Percentiles rank a stretch among this genome's conserved stretches.
These are phyloP conservation scores for Dioscorea alata DNA, from an alignment of 106 monocot genomes.

Conservation along the genomic window DNA sequence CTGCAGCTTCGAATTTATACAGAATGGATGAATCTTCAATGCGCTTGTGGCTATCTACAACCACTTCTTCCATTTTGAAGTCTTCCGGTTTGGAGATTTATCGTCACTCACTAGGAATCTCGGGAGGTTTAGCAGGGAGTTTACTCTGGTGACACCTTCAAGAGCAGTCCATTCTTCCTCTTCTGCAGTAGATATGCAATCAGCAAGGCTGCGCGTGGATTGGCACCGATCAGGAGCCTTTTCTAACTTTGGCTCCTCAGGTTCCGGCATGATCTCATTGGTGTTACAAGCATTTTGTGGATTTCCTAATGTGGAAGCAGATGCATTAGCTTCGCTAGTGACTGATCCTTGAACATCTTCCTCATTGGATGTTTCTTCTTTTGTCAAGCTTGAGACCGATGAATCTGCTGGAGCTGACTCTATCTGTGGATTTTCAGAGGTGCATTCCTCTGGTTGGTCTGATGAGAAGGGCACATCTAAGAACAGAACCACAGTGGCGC, in stretches of 20 bases:
- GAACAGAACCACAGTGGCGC: conserved; percentile 19
- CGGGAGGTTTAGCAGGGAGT: conserved; percentile 73
- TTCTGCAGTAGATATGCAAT: conserved; percentile 59
- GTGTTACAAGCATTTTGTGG: background rate
- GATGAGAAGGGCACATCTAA: background rate
- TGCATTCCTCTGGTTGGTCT: background rate
- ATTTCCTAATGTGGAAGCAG: background rate
- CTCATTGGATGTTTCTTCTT: too few relatives aligned
- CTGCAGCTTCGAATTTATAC: too few relatives aligned
- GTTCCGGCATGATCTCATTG: background rate
- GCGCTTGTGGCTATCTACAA: conserved; percentile 5
- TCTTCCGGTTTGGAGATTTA: conserved; percentile 35
- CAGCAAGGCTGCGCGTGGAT: conserved; percentile 65
- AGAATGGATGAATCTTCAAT: too few relatives aligned
- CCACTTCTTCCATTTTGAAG: too few relatives aligned
- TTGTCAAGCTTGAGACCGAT: too few relatives aligned
- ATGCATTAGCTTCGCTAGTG: background rate
- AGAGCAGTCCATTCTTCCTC: conserved; percentile 94
- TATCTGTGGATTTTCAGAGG: background rate
- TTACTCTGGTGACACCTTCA: conserved; percentile 79
- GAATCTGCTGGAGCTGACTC: background rate
- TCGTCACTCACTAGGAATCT: conserved; percentile 47
- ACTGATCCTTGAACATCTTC: background rate
- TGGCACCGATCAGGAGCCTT: conserved; percentile 36
- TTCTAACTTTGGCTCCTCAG: conserved; percentile 13